Evolutionary conservation across 495 filamentous ascomycete species (phyloP), one percentile per base, ranked within the genome.

Genomic region (Penicillium pulvis): DNA sequence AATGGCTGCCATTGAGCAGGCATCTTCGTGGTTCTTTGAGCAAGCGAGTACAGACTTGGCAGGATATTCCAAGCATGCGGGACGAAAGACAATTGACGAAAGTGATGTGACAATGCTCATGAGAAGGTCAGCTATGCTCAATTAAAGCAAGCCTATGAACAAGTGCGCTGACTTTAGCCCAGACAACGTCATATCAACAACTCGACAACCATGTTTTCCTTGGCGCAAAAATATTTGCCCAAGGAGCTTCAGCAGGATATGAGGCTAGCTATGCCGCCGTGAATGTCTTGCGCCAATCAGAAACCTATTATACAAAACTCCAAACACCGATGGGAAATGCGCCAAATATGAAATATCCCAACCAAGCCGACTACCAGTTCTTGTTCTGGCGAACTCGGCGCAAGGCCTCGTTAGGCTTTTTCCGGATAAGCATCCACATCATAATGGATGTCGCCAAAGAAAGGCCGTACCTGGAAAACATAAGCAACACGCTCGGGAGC

Each of bases 371-470:
- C 72, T 78, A 90, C 92, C 92, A 96, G 52, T 89, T 83, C 67
- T 82, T 88, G 71, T 88, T 96, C 66, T 91, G 85, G 55, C 90
- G 87, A 54, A 97, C 86, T 53, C 90, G 82, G 44, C 87, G 83
- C 42, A 87, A 67, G 36, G 89, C 81, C 65, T 90, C 87, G 33
- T 86, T 83, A 4, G 92, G 84, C 26, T 91, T 87, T 72, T 92
- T 96, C 60, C 86, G 88, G 42, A 97, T 82, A 47, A 98, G 83
- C 87, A 97, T 90, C 81, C 87, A 96, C 63, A 98, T 80, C 94
- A 98, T 98, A 60, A 97, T 81, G 3, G 91, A 85, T 28, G 94
- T 98, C 58, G 92, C 93, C 20, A 88, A 69, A 36, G 87, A 87
- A 30, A 98, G 82, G 45, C 91, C 90, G 69, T 93, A 98, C 93